A percentile compares a stretch with the other conserved stretches of the same genome.
Evolutionary conservation across 2,329 filamentous ascomycete genomes (phyloP).

Genomic region (Venturia oleaginea): DNA sequence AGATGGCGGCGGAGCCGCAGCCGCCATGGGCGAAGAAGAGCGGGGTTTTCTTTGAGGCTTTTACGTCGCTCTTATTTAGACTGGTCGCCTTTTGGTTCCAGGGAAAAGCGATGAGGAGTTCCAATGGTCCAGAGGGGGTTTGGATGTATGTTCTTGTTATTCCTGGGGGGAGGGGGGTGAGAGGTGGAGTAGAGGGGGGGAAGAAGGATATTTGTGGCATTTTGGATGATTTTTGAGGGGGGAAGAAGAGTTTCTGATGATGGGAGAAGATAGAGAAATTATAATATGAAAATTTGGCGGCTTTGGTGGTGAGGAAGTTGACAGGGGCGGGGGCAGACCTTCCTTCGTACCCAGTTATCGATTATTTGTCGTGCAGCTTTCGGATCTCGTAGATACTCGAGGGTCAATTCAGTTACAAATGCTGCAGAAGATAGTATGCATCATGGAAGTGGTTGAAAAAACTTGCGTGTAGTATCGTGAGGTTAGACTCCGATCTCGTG

Average conservation of each 20-base stretch:
- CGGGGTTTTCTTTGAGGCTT: conserved; percentile 19
- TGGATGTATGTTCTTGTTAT: conserved; percentile 37
- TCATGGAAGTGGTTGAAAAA: not conserved
- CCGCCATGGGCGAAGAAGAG: conserved; percentile 47
- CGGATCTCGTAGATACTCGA: not conserved
- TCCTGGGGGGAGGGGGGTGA: conserved; percentile 29
- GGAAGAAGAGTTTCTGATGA: too few relatives aligned
- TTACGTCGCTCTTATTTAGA: conserved; percentile 20
- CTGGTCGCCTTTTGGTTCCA: conserved; percentile 1
- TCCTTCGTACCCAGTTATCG: too few relatives aligned
- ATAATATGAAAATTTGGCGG: too few relatives aligned
- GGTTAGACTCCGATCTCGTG: not conserved
- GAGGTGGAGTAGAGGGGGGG: not conserved
- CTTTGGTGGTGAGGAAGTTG: not conserved
- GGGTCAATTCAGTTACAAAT: not conserved
- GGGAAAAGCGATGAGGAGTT: conserved; percentile 39
- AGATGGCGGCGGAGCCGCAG: conserved; percentile 46
- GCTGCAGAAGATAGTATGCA: not conserved
- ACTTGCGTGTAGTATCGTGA: not conserved
- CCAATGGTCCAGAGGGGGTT: conserved; percentile 39
- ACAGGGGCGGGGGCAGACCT: not conserved
- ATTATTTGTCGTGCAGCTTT: not conserved
- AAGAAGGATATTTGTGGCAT: conserved; percentile 11
- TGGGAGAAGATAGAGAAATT: too few relatives aligned
- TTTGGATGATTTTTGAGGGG: not conserved